Evolutionary conservation across 2,329 filamentous ascomycete species (phyloP), one percentile per base, ranked within the genome.

Genomic region (Aspergillus ochraceus): DNA sequence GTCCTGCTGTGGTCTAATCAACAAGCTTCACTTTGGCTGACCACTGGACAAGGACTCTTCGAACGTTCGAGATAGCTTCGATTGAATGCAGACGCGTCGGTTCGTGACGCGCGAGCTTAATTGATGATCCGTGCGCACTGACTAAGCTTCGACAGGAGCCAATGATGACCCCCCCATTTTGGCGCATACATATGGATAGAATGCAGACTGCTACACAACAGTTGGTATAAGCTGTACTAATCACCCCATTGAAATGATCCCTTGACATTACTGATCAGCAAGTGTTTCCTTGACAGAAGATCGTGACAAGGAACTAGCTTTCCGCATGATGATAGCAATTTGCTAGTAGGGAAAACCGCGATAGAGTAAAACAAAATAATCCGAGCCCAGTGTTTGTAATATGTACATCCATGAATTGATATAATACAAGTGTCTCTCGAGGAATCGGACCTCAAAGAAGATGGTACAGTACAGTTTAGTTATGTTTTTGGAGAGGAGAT

Each of bases 21-120:
- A 50, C n/a, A 8, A 32, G 26, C 42, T 47, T 55, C 24, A 32
- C 26, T 32, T 47, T 5, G 3, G 45, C 19, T 47, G 22, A 9
- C 45, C 19, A 47, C 45, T 12, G 19, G 45, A 47, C 12, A 47
- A 22, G 9, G 10, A 9, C 17, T 24, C 8, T 8, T 47, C 61
- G 39, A 57, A 64, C 59, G 60, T 53, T 64, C 62, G 52, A 58
- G 64, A 61, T 62, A 56, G 59, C 49, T 52, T 24, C 58, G 52
- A 58, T 50, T 53, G 56, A 56, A 49, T 55, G 49, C 32, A 54
- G 68, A 76, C 74, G 74, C 75, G 74, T 76, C 59, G 57, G 22
- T 17, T 42, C 69, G 66, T 67, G 66, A 69, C 64, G 69, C 74
- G 74, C 74, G 71, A 64, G 61, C 68, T 77, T 77, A 76, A 77